These are phyloP conservation scores for Lunularia cruciata DNA, from an alignment of 225 moss, liverwort and hornwort species.

Conservation along the genomic window DNA sequence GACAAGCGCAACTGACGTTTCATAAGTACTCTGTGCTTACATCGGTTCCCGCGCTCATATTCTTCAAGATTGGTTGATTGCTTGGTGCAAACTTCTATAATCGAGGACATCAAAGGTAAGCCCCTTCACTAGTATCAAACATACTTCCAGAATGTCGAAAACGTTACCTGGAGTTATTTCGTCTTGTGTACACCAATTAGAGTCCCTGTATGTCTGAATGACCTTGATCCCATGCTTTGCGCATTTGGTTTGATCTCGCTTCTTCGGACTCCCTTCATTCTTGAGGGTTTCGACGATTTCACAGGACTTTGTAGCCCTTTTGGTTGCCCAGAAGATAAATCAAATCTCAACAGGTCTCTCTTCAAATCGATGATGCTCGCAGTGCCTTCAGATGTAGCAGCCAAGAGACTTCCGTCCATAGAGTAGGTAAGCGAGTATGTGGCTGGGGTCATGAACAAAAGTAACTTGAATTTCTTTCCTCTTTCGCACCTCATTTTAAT, in stretches of 20 bases:
- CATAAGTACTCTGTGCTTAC: no score
- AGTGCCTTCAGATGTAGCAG: background rate
- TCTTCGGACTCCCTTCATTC: background rate
- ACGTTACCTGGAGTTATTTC: no score
- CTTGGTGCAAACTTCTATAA: no score
- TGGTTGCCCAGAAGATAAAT: background rate
- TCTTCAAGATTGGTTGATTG: no score
- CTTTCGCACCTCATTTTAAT: background rate
- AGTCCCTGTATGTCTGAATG: conserved; percentile 1
- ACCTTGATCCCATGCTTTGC: background rate
- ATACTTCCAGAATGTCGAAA: no score
- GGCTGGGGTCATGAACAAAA: conserved; percentile 19
- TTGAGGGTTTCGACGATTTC: background rate
- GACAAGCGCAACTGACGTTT: no score
- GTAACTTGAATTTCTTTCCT: background rate
- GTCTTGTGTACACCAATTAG: no score
- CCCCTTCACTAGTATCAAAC: no score
- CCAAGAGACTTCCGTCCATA: conserved; percentile 24
- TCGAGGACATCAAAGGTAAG: no score
- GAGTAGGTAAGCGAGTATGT: conserved; percentile 30
- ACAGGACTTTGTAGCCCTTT: background rate
- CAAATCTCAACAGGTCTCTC: background rate
- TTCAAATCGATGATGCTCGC: conserved; percentile 24
- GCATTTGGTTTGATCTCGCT: background rate
- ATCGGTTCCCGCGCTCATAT: no score